These are phyloP conservation scores for Lavandula angustifolia DNA, from an alignment of 257 asterid genomes.

Conservation along the genomic window DNA sequence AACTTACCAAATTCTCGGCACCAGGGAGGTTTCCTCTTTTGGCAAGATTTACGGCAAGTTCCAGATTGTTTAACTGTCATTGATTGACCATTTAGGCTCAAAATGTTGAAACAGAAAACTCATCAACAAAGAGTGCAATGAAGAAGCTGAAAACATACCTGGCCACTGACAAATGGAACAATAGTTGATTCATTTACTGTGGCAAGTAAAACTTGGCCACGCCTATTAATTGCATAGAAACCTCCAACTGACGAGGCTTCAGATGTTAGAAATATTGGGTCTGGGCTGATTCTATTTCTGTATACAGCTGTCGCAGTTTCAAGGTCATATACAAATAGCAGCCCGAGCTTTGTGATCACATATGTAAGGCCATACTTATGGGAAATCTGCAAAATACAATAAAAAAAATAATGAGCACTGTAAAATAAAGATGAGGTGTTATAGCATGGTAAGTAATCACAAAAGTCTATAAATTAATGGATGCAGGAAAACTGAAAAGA, in stretches of 20 bases:
- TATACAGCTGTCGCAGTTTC: constrained; percentile 82
- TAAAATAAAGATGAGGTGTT: constrained; percentile 23
- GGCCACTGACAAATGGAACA: constrained; percentile 91
- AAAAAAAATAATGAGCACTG: constrained; percentile 3
- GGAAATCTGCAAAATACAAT: constrained; percentile 61
- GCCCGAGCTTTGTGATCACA: constrained; percentile 71
- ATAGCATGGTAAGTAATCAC: constrained; percentile 37
- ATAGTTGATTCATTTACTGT: constrained; percentile 89
- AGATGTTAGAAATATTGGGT: constrained; percentile 83
- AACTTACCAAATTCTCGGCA: constrained; percentile 87
- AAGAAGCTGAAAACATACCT: constrained; percentile 50
- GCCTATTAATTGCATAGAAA: constrained; percentile 85
- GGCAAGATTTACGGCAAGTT: constrained; percentile 96
- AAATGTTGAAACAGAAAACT: too few relatives aligned
- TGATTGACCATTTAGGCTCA: constrained; percentile 31
- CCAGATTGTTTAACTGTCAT: constrained; percentile 81
- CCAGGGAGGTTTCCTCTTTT: constrained; percentile 98
- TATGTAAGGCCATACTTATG: constrained; percentile 59
- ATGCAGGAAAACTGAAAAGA: constrained; percentile 40
- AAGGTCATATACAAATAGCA: constrained; percentile 70
- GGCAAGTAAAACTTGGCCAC: constrained; percentile 94
- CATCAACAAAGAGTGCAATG: not conserved
- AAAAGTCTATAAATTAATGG: constrained; percentile 35
- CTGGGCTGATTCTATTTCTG: constrained; percentile 94
- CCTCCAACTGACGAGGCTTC: constrained; percentile 94